These are phyloP conservation scores for Gynochthodes officinalis DNA, from an alignment of 257 asterid genomes.

Conservation along the genomic window DNA sequence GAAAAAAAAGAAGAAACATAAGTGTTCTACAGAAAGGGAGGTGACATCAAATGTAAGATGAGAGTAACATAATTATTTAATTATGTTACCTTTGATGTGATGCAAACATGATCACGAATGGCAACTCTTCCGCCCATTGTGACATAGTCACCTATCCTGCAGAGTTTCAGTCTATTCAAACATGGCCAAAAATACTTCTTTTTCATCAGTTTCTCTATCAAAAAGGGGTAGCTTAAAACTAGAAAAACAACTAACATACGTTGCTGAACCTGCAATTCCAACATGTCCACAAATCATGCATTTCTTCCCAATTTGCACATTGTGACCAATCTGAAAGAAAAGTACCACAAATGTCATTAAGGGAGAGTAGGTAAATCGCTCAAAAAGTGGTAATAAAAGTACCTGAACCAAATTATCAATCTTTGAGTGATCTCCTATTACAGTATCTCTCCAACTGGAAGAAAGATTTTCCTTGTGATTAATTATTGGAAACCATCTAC, in stretches of 20 bases:
- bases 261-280: conserved; percentile 90
- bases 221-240: background rate
- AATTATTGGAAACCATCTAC: background rate
- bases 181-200: background rate
- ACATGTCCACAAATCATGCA: conserved; percentile 91
- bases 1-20: background rate
- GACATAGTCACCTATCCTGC: conserved; percentile 81
- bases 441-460: conserved; percentile 92
- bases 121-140: conserved; percentile 77
- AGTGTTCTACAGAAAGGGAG: background rate
- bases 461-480: conserved; percentile 8
- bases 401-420: conserved; percentile 96
- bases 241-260: conserved; percentile 42
- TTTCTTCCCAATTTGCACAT: conserved; percentile 65
- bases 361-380: background rate
- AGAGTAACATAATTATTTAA: background rate
- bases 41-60: background rate
- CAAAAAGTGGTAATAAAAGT: conserved; percentile 22
- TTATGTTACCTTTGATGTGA: conserved; percentile 58
- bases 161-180: conserved; percentile 1
- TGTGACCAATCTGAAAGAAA: conserved; percentile 79
- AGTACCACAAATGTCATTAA: conserved; percentile 18
- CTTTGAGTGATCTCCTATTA: conserved; percentile 79
- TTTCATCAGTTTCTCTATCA: background rate
- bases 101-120: conserved; percentile 68